phyloP scores from a whole-genome alignment of 176 grass and related monocot species.

The Stipa capillata region DNA sequence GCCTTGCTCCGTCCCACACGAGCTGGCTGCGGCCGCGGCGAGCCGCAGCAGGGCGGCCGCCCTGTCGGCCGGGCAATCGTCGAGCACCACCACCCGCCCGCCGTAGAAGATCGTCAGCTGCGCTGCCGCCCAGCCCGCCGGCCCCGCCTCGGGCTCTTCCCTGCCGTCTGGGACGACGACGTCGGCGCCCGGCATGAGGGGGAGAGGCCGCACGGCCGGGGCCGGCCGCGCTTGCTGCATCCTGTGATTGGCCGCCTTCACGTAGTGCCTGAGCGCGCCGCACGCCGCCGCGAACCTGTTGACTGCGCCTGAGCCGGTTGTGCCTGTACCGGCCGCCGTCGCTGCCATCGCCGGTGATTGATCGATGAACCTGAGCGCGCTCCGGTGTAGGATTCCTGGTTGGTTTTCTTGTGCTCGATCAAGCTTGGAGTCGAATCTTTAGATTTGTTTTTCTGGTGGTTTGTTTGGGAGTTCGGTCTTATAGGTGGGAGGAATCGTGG shows the following conservation, averaged over 20 bases:
- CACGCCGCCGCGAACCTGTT: constrained; percentile 41
- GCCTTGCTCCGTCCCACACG: neutral
- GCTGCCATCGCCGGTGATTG: neutral
- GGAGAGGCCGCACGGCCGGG: neutral
- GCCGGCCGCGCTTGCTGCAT: neutral
- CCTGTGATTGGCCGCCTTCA: constrained; percentile 31
- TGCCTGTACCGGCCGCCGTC: neutral
- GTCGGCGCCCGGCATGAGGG: constrained; percentile 32
- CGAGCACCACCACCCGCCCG: constrained; percentile 50
- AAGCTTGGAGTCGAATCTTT: neutral
- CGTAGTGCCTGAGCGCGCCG: constrained; percentile 41
- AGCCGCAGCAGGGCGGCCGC: constrained; percentile 38
- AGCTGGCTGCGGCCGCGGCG: neutral
- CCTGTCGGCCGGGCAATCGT: constrained; percentile 48
- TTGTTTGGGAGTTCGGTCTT: neutral
- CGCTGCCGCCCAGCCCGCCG: neutral
- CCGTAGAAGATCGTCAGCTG: constrained; percentile 56
- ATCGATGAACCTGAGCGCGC: neutral
- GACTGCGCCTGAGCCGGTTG: neutral
- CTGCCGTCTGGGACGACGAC: neutral
- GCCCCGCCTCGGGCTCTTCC: neutral
- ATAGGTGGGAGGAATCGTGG: neutral
- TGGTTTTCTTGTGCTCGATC: neutral
- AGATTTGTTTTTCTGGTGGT: neutral
- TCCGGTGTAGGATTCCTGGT: neutral